phyloP scores from a whole-genome alignment of 2,329 filamentous ascomycete genomes.

The Beauveria scarabaeidicola region DNA sequence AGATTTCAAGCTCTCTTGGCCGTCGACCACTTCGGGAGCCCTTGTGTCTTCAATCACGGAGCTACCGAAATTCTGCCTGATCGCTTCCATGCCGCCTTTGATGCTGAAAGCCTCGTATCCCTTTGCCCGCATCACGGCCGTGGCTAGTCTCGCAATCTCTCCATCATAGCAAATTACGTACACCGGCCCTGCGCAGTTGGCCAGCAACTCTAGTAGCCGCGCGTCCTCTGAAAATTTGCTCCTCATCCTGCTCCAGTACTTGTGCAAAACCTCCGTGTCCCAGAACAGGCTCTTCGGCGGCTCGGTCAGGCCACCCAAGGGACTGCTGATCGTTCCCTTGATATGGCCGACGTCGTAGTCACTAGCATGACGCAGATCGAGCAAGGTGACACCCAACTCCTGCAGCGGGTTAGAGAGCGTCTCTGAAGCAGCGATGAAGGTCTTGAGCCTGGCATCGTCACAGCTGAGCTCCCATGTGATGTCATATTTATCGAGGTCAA shows the following conservation, averaged over 20 bases:
- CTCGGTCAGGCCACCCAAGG: neutral
- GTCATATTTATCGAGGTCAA: slow-evolving; percentile 47
- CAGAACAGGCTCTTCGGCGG: neutral
- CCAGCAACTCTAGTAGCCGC: neutral
- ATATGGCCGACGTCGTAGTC: neutral
- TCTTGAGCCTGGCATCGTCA: slow-evolving; percentile 11
- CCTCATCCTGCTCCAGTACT: neutral
- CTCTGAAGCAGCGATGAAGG: neutral
- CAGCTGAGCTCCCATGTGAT: slow-evolving; percentile 40
- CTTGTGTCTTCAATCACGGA: neutral
- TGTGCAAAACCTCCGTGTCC: neutral
- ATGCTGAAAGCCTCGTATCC: neutral
- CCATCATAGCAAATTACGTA: neutral
- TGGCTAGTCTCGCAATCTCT: neutral
- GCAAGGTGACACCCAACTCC: neutral
- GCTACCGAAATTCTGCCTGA: neutral
- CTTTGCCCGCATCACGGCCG: neutral
- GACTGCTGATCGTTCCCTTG: neutral
- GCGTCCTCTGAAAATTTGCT: neutral
- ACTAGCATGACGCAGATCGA: neutral
- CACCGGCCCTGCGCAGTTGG: neutral
- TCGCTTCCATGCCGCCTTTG: neutral
- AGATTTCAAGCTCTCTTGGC: neutral
- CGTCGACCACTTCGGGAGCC: neutral
- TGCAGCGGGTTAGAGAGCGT: neutral